Conservation (phyloP, 2,329 filamentous ascomycete genomes). For the Myriosclerotinia duriaeana region DNA sequence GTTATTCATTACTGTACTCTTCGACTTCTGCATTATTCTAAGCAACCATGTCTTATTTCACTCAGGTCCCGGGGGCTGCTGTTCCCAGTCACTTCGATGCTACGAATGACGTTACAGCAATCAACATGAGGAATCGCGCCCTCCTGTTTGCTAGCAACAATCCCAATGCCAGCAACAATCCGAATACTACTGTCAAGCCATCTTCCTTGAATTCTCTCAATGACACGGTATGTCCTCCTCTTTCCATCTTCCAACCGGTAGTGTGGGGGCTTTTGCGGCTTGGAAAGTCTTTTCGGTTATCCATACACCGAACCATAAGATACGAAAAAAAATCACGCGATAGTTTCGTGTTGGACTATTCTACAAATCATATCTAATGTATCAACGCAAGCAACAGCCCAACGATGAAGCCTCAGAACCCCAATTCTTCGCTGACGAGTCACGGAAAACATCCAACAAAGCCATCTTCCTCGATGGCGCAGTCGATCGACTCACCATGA, state of each 20-base stretch:
- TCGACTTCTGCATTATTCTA: background rate
- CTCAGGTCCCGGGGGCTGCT: background rate
- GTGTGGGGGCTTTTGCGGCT: too few relatives aligned
- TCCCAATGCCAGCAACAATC: background rate
- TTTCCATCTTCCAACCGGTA: too few relatives aligned
- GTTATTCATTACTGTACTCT: background rate
- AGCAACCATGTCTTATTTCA: background rate
- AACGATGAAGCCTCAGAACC: constrained; percentile 14
- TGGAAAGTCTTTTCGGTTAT: background rate
- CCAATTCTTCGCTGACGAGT: background rate
- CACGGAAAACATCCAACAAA: background rate
- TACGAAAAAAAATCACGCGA: too few relatives aligned
- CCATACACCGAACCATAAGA: too few relatives aligned
- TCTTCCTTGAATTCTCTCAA: background rate
- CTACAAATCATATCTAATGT: too few relatives aligned
- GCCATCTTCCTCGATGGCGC: background rate
- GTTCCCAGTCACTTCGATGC: background rate
- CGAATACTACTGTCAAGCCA: background rate
- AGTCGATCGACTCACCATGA: background rate
- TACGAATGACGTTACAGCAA: constrained; percentile 5
- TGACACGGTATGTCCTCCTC: background rate
- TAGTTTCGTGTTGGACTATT: accelerated
- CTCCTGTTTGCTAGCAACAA: constrained; percentile 5
- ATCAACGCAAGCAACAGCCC: constrained; percentile 1
- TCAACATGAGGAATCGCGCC: background rate